phyloP scores from a whole-genome alignment of 2,329 filamentous ascomycete species.

The Acephala macrosclerotiorum region DNA sequence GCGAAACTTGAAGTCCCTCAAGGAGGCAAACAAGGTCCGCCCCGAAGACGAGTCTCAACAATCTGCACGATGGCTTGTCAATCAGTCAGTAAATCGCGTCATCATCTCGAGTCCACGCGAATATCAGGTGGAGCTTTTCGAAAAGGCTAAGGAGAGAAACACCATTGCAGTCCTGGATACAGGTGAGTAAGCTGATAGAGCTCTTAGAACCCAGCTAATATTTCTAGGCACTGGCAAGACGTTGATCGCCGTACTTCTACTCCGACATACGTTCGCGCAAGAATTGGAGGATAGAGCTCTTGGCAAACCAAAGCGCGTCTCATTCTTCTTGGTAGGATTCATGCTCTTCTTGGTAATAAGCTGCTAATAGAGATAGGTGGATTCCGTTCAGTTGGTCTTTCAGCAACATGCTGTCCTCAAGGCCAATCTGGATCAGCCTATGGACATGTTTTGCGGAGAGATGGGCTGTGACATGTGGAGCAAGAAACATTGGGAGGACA shows the following conservation, averaged over 20 bases:
- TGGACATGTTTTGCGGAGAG: constrained; percentile 77
- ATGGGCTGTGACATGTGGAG: constrained; percentile 68
- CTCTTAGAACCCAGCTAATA: constrained; percentile 20
- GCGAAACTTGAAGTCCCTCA: constrained; percentile 35
- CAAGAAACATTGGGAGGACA: constrained; percentile 64
- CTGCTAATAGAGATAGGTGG: constrained; percentile 50
- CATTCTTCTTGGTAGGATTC: constrained; percentile 76
- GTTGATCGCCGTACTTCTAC: constrained; percentile 87
- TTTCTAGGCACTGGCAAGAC: constrained; percentile 85
- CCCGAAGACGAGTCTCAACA: constrained; percentile 38
- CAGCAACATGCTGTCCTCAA: constrained; percentile 87
- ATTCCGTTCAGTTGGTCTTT: constrained; percentile 88
- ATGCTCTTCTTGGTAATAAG: no score
- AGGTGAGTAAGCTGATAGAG: constrained; percentile 53
- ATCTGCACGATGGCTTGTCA: constrained; percentile 42
- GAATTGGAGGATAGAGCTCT: constrained; percentile 75
- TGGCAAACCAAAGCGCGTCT: constrained; percentile 66
- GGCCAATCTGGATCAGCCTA: constrained; percentile 79
- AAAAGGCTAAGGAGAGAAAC: constrained; percentile 84
- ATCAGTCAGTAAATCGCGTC: constrained; percentile 46
- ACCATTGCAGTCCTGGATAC: constrained; percentile 94
- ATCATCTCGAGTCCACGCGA: constrained; percentile 84
- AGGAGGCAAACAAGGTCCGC: constrained; percentile 32
- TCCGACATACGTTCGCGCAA: constrained; percentile 77
- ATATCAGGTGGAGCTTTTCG: constrained; percentile 92